Evolutionary conservation across 2,329 filamentous ascomycete genomes (phyloP), one percentile per base, ranked within the genome.

Genomic region (Colletotrichum higginsianum): DNA sequence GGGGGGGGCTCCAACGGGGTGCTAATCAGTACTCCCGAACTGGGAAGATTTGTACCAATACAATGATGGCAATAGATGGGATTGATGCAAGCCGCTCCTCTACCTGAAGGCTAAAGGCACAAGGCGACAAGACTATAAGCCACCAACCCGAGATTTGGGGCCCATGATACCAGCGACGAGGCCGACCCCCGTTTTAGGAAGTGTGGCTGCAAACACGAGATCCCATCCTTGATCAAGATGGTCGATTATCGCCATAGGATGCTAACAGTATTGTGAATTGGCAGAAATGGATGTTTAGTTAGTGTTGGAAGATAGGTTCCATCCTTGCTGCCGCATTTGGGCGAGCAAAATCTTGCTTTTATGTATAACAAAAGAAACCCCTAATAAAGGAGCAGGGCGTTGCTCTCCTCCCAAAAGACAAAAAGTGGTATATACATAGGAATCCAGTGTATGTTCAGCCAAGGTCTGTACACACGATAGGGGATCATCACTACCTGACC

Each of bases 41-140:
- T 44, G 50, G 38, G 61, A 58, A 58, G 65, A 50, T 67, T 46
- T 74, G 73, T 74, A 74, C 63, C 73, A 74, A 74, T 65, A 74
- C 72, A 72, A 50, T 53, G 46, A 67, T 70, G 69, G 64, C 74
- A 72, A 73, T 75, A 73, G 67, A 74, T 56, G 65, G 42, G 50
- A 72, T 50, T 71, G 69, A 70, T 30, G 49, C 61, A 53, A 63
- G 15, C 49, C 16, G 2, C 26, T 52, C 5, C 63, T 3, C 26
- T 47, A 21, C 13, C 38, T 57, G 18, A 15, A 23, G 55, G 16
- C 21, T 57, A 16, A 13, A 56, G 38, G 6, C 35, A 13, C 16
- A 40, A 11, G 30, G 13, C n/a, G 18, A 9, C 52, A 55, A 55
- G 9, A 7, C 52, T 16, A 35, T 9, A 4, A 12, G 6, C 18